Conservation (phyloP, 352 stramenopile species). For the Phytophthora ohioensis region DNA sequence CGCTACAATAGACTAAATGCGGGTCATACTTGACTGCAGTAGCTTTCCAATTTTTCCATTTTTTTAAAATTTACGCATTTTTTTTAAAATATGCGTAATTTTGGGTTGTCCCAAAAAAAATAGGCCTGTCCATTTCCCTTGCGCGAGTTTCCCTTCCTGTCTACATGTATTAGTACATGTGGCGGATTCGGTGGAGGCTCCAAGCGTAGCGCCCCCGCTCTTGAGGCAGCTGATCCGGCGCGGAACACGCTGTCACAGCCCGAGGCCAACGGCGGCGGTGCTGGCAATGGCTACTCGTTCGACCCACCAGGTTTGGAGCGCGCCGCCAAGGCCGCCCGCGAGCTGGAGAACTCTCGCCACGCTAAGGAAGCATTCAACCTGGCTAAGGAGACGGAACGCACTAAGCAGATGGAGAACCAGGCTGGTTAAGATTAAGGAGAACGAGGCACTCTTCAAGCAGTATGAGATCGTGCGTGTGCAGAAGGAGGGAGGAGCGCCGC, state of each 20-base stretch:
- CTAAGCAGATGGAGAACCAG: constrained; percentile 94
- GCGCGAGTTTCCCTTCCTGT: constrained; percentile 1
- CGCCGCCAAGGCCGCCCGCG: constrained; percentile 96
- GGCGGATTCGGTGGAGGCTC: constrained; percentile 62
- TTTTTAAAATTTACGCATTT: too few species aligned
- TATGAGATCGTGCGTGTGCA: constrained; percentile 96
- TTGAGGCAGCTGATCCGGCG: constrained; percentile 31
- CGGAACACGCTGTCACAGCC: constrained; percentile 50
- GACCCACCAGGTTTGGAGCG: constrained; percentile 97
- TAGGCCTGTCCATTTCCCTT: constrained; percentile 36
- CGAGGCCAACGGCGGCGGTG: constrained; percentile 35
- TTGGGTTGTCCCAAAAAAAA: too few species aligned
- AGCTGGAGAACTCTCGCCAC: constrained; percentile 96
- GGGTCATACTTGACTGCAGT: too few species aligned
- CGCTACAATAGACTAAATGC: too few species aligned
- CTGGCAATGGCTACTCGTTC: constrained; percentile 88
- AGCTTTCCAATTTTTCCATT: too few species aligned
- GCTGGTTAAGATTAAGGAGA: constrained; percentile 90
- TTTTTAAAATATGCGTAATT: too few species aligned
- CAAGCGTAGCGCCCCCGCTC: constrained; percentile 41
- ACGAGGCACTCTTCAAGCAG: constrained; percentile 93
- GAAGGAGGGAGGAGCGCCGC: constrained; percentile 95
- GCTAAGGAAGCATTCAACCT: constrained; percentile 95
- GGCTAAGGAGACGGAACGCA: constrained; percentile 95
- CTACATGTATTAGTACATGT: background rate